phyloP scores from a whole-genome alignment of 108 stramenopile species.

The Epithemia pelagica region DNA sequence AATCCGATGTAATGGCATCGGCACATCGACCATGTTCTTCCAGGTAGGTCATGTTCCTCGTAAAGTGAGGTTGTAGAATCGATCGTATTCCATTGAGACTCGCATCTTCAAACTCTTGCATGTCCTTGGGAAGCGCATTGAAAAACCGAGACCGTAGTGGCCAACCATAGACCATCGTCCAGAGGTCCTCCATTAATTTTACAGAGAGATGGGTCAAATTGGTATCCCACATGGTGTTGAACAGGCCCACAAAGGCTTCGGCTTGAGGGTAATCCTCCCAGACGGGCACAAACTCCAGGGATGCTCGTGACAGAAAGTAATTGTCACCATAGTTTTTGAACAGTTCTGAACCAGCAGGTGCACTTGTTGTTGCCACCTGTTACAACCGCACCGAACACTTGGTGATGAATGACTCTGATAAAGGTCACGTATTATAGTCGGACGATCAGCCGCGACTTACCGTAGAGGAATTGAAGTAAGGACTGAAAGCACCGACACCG shows the following conservation, averaged over 20 bases:
- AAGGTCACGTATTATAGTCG: no score
- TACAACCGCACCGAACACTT: constrained; percentile 6
- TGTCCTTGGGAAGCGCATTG: constrained; percentile 26
- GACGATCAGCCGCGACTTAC: background rate
- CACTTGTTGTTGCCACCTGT: constrained; percentile 14
- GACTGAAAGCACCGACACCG: constrained; percentile 50
- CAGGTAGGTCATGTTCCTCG: constrained; percentile 20
- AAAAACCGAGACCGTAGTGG: constrained; percentile 12
- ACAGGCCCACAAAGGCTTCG: background rate
- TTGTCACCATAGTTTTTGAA: constrained; percentile 47
- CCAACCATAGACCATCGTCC: constrained; percentile 4
- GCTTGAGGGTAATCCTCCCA: constrained; percentile 14
- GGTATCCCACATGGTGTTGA: background rate
- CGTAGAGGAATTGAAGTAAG: constrained; percentile 29
- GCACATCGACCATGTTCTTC: constrained; percentile 31
- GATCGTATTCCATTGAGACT: constrained; percentile 22
- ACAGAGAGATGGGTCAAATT: background rate
- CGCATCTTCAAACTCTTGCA: constrained; percentile 6
- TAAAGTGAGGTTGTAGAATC: constrained; percentile 25
- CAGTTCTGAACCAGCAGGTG: constrained; percentile 44
- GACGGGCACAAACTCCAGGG: constrained; percentile 1
- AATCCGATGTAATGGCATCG: constrained; percentile 53
- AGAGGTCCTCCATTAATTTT: constrained; percentile 19
- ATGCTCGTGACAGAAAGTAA: constrained; percentile 21
- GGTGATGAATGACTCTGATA: constrained; percentile 27